phyloP scores from a whole-genome alignment of 345 rosid genomes.

The Carallia pectinifolia region DNA sequence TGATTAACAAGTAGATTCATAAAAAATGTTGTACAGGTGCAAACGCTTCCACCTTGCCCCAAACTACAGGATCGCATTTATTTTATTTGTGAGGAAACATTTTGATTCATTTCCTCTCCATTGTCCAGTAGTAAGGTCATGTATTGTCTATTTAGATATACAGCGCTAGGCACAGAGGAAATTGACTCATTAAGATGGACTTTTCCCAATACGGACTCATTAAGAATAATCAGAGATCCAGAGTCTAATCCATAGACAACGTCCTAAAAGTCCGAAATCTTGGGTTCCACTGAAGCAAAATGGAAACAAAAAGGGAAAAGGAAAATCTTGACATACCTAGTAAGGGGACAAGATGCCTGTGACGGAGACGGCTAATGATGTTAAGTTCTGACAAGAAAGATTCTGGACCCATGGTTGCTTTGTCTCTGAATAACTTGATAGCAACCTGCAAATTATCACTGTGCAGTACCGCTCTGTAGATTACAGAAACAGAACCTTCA shows the following conservation, averaged over 20 bases:
- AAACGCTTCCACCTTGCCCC: too few relatives aligned
- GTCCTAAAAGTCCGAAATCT: neutral
- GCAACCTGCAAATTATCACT: slow-evolving; percentile 46
- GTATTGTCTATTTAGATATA: too few relatives aligned
- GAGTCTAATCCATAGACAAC: too few relatives aligned
- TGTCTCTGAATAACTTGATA: slow-evolving; percentile 52
- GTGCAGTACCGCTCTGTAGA: slow-evolving; percentile 45
- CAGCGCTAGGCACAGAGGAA: too few relatives aligned
- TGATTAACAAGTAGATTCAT: neutral
- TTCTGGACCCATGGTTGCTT: slow-evolving; percentile 40
- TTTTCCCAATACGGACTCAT: too few relatives aligned
- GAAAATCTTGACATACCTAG: slow-evolving; percentile 30
- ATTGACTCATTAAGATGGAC: too few relatives aligned
- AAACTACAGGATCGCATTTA: too few relatives aligned
- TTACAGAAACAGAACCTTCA: slow-evolving; percentile 55
- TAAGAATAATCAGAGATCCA: too few relatives aligned
- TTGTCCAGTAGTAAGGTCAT: too few relatives aligned
- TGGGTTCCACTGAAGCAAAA: neutral
- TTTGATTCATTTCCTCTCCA: too few relatives aligned
- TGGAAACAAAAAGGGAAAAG: neutral
- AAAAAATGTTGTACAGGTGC: neutral
- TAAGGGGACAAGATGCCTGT: slow-evolving; percentile 44
- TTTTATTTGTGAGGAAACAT: too few relatives aligned
- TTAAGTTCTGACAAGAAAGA: slow-evolving; percentile 48
- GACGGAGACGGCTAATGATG: slow-evolving; percentile 53